Base-by-base conservation (phyloP, 371 early-diverging fungal genomes). In the Circinella minor region DNA sequence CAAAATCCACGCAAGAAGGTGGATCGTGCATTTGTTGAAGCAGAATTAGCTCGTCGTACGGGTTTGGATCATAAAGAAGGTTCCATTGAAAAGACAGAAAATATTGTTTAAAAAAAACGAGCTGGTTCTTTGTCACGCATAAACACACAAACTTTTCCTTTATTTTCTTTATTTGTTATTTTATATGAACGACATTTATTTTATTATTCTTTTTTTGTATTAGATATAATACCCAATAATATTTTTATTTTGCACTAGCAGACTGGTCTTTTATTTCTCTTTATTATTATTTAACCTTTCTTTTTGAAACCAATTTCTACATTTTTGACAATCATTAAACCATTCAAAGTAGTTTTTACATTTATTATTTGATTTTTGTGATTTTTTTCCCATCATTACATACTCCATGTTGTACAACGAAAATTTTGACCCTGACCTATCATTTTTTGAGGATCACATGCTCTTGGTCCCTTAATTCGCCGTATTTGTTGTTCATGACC, bases 1-100 rank as follows among this genome's bases (percentile, higher is more conserved):
- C 69, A 79, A 54, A 74, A 71, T 46, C 74, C 75, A 39, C 73
- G 77, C 63, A 72, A 77, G 73, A 73, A 70, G 48, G 67, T 80
- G 47, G 66, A 75, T 60, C 75, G 70, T 49, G 77, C 74, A 3
- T 62, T 51, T 54, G 65, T 79, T 62, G 74, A 76, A 27, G 61
- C 49, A 7, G 61, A 74, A 64, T 70, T 77, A 63, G 63, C 70
- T n/a, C 48, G 71, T 57, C 36, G 70, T 64, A 47, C 49, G 9
- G 65, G 65, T 38, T 47, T 27, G 47, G 48, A 63, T 7, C 43
- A 14, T 66, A 11, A 57, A 7, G 27, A 27, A 18, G 51, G 46
- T 10, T 38, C 55, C 36, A 37, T 14, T 39, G 66, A 66, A 46
- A 66, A 66, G 55, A 66, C 55, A 4, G 57, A 66, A 66, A 57